Evolutionary conservation across 139 green algal species (phyloP), one percentile per base, ranked within the genome.

Genomic region (Raphidocelis subcapitata): DNA sequence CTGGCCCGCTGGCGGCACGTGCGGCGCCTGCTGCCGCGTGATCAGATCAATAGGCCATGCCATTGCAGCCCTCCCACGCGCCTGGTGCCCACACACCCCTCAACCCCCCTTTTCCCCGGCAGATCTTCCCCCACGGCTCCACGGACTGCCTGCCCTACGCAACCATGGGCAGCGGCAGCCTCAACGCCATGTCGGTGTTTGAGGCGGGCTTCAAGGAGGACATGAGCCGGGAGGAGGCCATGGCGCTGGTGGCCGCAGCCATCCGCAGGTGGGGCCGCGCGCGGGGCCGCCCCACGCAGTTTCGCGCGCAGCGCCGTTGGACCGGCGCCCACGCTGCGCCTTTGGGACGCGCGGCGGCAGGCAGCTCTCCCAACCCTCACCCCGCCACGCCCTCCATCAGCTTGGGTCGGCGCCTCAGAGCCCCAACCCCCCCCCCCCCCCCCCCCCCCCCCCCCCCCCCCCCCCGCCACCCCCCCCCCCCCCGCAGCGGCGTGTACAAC

Each of bases 131-230:
- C 14, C 96, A 99, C 78, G 96, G 96, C 21, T 99, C 94, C 55
- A 98, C 95, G 5, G 96, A 99, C 80, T 82, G 84, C 24, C 86
- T 99, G 63, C 96, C 96, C 1, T 99, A 92, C 72, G 86, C 75
- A 37, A 99, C 96, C 72, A 99, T 99, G 96, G 96, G 96, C 41
- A 97, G 88, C 14, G 96, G 96, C 29, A 92, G 79, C 44, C 78
- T 99, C 1, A 97, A 97, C 64, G 96, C 96, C 49, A 99, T 99
- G 96, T 82, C 96, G 0, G 91, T 99, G 31, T 98, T 99, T 67
- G 96, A 99, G 89, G 73, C 90, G 2, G 86, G 81, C 60, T 99
- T 95, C 87, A 95, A 97, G 79, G 96, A 99, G 32, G 87, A 95
- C 84, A 92, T 99, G 96, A 86, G 31, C 29, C 64, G 79, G 16